These are phyloP conservation scores for Eucalyptus urophylla DNA, from an alignment of 345 rosid species.

Conservation along the genomic window DNA sequence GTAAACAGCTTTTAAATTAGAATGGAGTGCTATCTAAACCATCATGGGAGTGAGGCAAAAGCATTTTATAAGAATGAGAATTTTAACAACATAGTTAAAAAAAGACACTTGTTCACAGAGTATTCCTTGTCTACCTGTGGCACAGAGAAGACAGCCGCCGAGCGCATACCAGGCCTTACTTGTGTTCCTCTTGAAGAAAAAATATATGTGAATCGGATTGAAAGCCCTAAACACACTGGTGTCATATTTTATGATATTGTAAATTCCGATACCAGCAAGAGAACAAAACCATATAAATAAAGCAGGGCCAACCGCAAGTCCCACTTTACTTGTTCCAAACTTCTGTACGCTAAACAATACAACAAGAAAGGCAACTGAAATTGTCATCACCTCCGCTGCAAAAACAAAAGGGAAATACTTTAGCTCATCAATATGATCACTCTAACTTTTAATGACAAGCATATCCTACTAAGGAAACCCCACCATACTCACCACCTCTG, in stretches of 20 bases:
- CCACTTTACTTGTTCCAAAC: conserved; percentile 98
- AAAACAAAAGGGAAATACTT: conserved; percentile 3
- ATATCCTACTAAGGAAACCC: background rate
- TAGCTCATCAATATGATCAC: conserved; percentile 3
- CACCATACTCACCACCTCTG: background rate
- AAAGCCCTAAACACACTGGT: conserved; percentile 72
- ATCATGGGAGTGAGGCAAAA: background rate
- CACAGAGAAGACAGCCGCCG: conserved; percentile 98
- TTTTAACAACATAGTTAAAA: background rate
- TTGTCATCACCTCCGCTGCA: conserved; percentile 93
- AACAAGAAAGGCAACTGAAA: conserved; percentile 83
- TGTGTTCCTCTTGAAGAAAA: conserved; percentile 81
- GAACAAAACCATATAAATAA: conserved; percentile 94
- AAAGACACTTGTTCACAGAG: background rate
- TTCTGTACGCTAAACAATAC: conserved; percentile 93
- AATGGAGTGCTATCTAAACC: background rate
- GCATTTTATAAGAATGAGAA: background rate
- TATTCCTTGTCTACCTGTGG: conserved; percentile 50
- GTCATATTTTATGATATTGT: conserved; percentile 76
- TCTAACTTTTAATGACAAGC: background rate
- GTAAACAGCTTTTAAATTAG: background rate
- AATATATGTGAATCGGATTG: conserved; percentile 86
- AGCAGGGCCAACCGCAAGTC: conserved; percentile 91
- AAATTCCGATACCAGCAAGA: conserved; percentile 83
- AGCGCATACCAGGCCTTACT: conserved; percentile 87